Evolutionary conservation across 2,329 filamentous ascomycete genomes (phyloP).

Genomic region (Aspergillus alliaceus): DNA sequence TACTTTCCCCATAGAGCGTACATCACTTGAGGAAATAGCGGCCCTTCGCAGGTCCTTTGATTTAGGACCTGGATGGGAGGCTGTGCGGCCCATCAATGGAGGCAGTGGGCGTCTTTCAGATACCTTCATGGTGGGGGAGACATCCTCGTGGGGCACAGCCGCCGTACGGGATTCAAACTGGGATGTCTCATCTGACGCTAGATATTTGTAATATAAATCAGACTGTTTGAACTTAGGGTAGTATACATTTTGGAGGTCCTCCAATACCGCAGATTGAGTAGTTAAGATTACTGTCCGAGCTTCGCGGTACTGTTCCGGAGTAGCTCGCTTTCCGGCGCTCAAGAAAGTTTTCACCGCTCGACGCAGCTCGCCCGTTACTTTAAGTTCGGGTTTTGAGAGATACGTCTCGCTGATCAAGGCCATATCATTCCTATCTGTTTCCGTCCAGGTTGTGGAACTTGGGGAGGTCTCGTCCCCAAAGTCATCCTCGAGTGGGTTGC

Average conservation of each 20-base stretch:
- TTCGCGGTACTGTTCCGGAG: conserved; percentile 75
- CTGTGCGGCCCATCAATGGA: conserved; percentile 47
- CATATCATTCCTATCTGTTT: conserved; percentile 82
- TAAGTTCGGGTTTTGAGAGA: conserved; percentile 76
- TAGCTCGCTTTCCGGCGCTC: conserved; percentile 72
- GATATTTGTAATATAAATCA: conserved; percentile 92
- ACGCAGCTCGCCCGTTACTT: conserved; percentile 69
- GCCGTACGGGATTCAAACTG: conserved; percentile 22
- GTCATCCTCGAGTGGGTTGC: conserved; percentile 88
- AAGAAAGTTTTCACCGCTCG: conserved; percentile 75
- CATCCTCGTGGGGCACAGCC: conserved; percentile 17
- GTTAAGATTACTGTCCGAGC: conserved; percentile 79
- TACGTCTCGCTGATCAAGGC: conserved; percentile 92
- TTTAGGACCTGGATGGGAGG: conserved; percentile 47
- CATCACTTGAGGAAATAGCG: conserved; percentile 61
- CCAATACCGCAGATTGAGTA: conserved; percentile 78
- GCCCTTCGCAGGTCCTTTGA: conserved; percentile 58
- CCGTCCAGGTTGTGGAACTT: conserved; percentile 69
- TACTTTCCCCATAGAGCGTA: conserved; percentile 50
- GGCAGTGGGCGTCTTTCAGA: conserved; percentile 43
- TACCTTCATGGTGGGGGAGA: conserved; percentile 24
- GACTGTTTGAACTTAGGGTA: conserved; percentile 88
- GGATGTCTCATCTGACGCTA: conserved; percentile 75
- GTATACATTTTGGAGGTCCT: conserved; percentile 77
- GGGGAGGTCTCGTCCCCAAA: conserved; percentile 69